A percentile compares a stretch with the other conserved stretches of the same genome.
phyloP scores from a whole-genome alignment of 2,329 filamentous ascomycete species.

The Dothiorella sarmentorum region DNA sequence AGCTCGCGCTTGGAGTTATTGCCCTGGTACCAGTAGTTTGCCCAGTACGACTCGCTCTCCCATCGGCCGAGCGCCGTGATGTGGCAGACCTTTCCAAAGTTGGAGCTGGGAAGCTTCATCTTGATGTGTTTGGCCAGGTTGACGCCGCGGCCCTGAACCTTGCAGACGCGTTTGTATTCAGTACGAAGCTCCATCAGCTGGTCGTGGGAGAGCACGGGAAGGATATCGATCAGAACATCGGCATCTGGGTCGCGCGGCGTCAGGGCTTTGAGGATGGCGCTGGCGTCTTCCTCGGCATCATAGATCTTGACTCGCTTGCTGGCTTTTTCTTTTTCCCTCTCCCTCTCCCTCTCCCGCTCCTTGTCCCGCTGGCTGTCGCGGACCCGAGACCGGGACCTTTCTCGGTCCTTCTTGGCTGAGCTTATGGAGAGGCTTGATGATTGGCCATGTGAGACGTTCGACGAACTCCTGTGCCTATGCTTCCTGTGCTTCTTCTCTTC shows the following conservation, averaged over 20 bases:
- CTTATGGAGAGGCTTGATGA: slow-evolving; percentile 33
- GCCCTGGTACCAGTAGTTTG: slow-evolving; percentile 95
- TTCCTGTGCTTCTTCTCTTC: slow-evolving; percentile 7
- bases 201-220: slow-evolving; percentile 80
- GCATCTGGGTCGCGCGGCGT: slow-evolving; percentile 58
- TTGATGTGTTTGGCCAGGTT: slow-evolving; percentile 86
- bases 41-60: slow-evolving; percentile 96
- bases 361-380: slow-evolving; percentile 33
- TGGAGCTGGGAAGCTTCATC: slow-evolving; percentile 62
- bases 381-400: slow-evolving; percentile 21
- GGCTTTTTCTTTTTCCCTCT: slow-evolving; percentile 39
- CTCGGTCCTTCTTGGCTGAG: slow-evolving; percentile 29
- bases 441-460: slow-evolving; percentile 27
- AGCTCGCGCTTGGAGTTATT: slow-evolving; percentile 81
- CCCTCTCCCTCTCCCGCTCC: slow-evolving; percentile 46
- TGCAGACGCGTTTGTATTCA: slow-evolving; percentile 89
- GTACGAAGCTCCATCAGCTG: slow-evolving; percentile 81
- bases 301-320: slow-evolving; percentile 69
- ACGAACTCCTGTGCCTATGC: slow-evolving; percentile 20
- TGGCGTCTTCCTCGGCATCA: slow-evolving; percentile 76
- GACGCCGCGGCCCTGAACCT: slow-evolving; percentile 74
- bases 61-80: slow-evolving; percentile 83
- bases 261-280: slow-evolving; percentile 71
- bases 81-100: slow-evolving; percentile 88
- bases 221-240: slow-evolving; percentile 75